phyloP scores from a whole-genome alignment of 2,329 filamentous ascomycete species.

The Magnaporthiopsis rhizophila region DNA sequence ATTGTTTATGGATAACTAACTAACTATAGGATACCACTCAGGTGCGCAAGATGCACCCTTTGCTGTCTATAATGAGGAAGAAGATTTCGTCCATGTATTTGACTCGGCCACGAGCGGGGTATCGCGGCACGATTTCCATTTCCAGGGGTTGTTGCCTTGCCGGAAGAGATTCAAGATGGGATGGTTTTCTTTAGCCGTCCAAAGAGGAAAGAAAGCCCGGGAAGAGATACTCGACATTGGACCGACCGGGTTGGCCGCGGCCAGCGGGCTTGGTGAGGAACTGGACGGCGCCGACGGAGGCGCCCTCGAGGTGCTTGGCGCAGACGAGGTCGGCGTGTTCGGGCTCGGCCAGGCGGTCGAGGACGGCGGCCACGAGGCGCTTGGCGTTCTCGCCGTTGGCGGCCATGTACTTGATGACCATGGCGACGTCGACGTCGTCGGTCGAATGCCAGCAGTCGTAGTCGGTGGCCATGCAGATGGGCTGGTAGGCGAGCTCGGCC shows the following conservation, averaged over 20 bases:
- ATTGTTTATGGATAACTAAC: neutral
- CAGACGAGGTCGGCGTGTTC: constrained; percentile 68
- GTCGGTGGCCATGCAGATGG: constrained; percentile 99
- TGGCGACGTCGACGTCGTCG: constrained; percentile 84
- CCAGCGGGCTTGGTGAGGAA: constrained; percentile 76
- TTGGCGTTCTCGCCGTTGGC: constrained; percentile 85
- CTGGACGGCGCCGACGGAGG: constrained; percentile 67
- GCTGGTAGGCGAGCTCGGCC: constrained; percentile 93
- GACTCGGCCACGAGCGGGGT: too few species aligned
- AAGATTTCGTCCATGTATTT: neutral
- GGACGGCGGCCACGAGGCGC: constrained; percentile 73
- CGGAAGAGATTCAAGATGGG: neutral
- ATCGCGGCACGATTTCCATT: neutral
- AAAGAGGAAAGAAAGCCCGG: constrained; percentile 57
- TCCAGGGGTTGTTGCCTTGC: neutral
- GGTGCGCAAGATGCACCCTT: neutral
- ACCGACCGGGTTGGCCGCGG: constrained; percentile 63
- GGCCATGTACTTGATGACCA: constrained; percentile 96
- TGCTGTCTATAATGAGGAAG: neutral
- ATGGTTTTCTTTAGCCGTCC: constrained; percentile 21
- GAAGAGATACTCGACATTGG: constrained; percentile 81
- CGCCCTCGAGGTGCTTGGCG: constrained; percentile 74
- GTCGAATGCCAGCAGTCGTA: constrained; percentile 95
- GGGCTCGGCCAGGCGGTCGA: constrained; percentile 75
- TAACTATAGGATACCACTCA: neutral